These are phyloP conservation scores for Imleria badia DNA, from an alignment of 768 basidiomycete genomes.

Conservation along the genomic window DNA sequence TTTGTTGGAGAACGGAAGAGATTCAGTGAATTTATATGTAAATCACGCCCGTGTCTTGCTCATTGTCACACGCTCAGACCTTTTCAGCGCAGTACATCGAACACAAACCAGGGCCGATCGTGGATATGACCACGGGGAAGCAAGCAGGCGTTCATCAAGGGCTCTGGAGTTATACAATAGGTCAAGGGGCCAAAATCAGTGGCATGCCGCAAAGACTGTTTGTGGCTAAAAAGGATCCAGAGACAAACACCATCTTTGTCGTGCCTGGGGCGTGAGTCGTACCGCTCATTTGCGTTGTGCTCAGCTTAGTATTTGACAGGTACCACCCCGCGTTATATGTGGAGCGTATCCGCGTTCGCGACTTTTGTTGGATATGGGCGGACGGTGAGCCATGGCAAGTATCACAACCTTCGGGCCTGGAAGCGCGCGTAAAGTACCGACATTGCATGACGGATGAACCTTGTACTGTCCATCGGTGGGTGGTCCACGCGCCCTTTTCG, in stretches of 20 bases:
- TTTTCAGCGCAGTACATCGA: constrained; percentile 71
- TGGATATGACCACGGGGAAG: constrained; percentile 55
- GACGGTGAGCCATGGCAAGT: constrained; percentile 52
- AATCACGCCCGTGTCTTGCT: constrained; percentile 20
- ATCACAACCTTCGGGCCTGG: constrained; percentile 43
- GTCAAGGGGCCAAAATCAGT: constrained; percentile 68
- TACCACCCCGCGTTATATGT: constrained; percentile 59
- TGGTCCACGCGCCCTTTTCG: background rate
- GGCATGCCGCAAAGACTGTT: constrained; percentile 66
- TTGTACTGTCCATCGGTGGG: constrained; percentile 54
- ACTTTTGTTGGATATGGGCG: constrained; percentile 80
- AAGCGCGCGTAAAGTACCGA: constrained; percentile 59
- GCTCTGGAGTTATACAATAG: constrained; percentile 83
- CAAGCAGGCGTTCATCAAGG: constrained; percentile 65
- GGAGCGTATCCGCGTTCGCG: constrained; percentile 36
- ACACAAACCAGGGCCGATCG: constrained; percentile 66
- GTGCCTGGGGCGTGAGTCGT: constrained; percentile 66
- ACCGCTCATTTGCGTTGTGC: background rate
- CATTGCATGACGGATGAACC: constrained; percentile 60
- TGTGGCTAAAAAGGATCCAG: constrained; percentile 68
- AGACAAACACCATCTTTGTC: constrained; percentile 67
- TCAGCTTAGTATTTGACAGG: constrained; percentile 33
- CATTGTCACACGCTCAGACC: background rate
- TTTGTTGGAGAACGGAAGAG: constrained; percentile 82
- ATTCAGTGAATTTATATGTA: constrained; percentile 75